Evolutionary conservation across 2,329 filamentous ascomycete genomes (phyloP), one percentile per base, ranked within the genome.

Genomic region (Monilinia fructicola): DNA sequence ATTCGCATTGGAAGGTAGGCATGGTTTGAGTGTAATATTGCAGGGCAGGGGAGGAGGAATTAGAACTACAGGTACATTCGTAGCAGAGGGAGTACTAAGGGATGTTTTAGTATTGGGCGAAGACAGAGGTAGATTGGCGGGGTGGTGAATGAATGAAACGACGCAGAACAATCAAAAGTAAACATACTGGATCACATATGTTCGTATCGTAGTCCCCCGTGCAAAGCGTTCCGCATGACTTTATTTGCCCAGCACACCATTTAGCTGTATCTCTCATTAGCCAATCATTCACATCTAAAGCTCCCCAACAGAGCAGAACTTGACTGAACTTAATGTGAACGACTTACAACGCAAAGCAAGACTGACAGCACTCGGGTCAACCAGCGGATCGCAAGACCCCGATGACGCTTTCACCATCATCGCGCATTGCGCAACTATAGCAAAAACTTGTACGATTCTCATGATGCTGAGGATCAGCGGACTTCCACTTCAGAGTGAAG

Each of bases 161-260:
- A 48, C 23, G 56, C 11, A 26, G 28, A 46, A 46, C 9, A 21
- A 23, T 40, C 3, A 58, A 42, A 48, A 54, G 21, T 38, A 61
- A 64, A 78, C 84, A 75, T 81, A 90, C 87, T 46, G 77, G 52
- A 69, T 85, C 80, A 76, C 87, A 90, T 62, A n/a, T 1, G 79
- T 89, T 60, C 28, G 16, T 18, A 38, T 60, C 14, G 69, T 80
- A 78, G 70, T 76, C 73, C 69, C 81, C 81, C 70, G 81, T 81
- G 78, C 87, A 90, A 69, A 89, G 81, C 66, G 81, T 75, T 21
- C 83, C 84, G 79, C 87, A 90, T 54, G 81, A 82, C 77, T 86
- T 86, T 68, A 78, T 77, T 78, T 89, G 80, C 69, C 80, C 84
- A 63, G 77, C 76, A 75, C 87, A 90, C 85, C 86, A 89, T 67